phyloP scores from a whole-genome alignment of 305 asterid species.

The Fraxinus floribunda region DNA sequence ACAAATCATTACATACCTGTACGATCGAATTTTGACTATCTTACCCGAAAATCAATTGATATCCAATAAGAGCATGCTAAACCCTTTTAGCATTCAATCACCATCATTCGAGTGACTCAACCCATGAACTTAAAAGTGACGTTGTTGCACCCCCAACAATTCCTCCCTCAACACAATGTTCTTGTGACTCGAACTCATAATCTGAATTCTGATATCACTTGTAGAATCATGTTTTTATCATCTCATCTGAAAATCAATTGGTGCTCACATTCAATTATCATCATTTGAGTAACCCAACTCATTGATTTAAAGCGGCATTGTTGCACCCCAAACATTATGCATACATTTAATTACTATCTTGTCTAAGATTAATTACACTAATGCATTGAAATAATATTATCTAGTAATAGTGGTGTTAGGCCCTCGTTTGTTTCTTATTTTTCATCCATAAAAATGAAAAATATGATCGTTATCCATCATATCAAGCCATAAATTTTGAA shows the following conservation, averaged over 20 bases:
- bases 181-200: background rate
- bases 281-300: background rate
- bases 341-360: constrained; percentile 18
- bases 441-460: too few relatives aligned
- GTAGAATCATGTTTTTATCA: too few relatives aligned
- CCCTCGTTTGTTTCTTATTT: too few relatives aligned
- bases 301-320: too few relatives aligned
- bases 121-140: background rate
- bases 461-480: too few relatives aligned
- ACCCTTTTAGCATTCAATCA: too few relatives aligned
- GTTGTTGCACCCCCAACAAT: background rate
- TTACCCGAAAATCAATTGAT: too few relatives aligned
- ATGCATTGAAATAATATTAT: too few relatives aligned
- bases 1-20: background rate
- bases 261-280: background rate
- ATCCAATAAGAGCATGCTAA: background rate
- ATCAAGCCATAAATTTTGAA: too few relatives aligned
- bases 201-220: background rate
- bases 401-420: too few relatives aligned
- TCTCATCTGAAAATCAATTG: too few relatives aligned
- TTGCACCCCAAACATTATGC: background rate
- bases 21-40: background rate
- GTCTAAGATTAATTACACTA: constrained; percentile 22
- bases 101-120: background rate
- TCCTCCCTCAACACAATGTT: background rate